Evolutionary conservation across 2,329 filamentous ascomycete genomes (phyloP).

Genomic region (Fusarium multiceps): DNA sequence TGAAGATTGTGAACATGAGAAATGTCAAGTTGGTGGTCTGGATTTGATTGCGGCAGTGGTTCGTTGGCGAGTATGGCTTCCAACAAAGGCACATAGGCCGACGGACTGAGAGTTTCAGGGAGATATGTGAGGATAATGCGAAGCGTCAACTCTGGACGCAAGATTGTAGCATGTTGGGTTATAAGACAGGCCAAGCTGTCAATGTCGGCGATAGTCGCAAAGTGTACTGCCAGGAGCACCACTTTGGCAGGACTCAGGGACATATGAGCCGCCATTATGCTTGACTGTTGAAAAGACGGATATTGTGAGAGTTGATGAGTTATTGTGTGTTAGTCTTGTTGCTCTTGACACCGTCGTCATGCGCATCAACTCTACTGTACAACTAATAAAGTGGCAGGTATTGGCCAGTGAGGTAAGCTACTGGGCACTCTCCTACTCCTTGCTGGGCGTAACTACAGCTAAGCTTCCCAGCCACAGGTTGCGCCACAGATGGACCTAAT

Average conservation of each 20-base stretch:
- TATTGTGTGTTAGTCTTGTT: not conserved
- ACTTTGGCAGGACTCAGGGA: constrained; percentile 73
- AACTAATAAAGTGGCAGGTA: constrained; percentile 37
- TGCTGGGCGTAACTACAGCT: not conserved
- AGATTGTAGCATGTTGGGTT: constrained; percentile 64
- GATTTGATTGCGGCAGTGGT: constrained; percentile 54
- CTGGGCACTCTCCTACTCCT: not conserved
- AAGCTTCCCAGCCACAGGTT: not conserved
- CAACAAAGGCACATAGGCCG: constrained; percentile 71
- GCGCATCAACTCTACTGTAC: constrained; percentile 1
- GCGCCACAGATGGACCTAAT: not conserved
- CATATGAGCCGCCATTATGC: constrained; percentile 41
- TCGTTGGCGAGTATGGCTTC: constrained; percentile 64
- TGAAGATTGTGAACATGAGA: constrained; percentile 67
- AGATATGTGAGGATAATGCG: constrained; percentile 81
- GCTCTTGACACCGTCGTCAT: constrained; percentile 12
- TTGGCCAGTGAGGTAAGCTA: not conserved
- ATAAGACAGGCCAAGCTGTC: constrained; percentile 70
- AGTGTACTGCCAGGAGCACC: constrained; percentile 77
- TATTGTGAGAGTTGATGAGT: not conserved
- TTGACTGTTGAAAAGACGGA: not conserved
- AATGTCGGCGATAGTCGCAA: constrained; percentile 74
- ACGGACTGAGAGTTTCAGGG: constrained; percentile 75
- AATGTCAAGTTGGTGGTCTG: constrained; percentile 63
- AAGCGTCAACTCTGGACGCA: constrained; percentile 73